Percentiles rank a stretch among this genome's conserved stretches.
Evolutionary conservation across 106 monocot genomes (phyloP).

Genomic region (Dioscorea zingiberensis): DNA sequence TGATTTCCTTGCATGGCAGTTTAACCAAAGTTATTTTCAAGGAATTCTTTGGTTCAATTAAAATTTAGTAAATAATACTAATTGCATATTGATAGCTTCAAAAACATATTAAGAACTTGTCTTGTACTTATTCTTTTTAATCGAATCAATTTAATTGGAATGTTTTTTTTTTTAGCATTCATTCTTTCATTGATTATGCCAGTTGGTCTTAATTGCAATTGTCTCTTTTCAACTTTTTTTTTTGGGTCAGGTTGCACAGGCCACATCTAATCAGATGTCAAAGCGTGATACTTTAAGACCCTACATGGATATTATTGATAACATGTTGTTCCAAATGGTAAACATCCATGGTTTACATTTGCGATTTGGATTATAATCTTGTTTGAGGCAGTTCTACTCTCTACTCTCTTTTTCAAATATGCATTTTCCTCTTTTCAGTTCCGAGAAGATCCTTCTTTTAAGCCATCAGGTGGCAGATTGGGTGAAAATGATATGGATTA

Average conservation of each 20-base stretch:
- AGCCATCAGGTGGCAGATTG: constrained; percentile 91
- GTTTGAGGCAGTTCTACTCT: not conserved
- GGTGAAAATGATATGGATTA: constrained; percentile 99
- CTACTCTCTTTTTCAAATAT: not conserved
- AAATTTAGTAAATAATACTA: too few species aligned
- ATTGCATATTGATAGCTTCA: too few species aligned
- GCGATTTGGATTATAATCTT: not conserved
- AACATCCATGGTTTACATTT: not conserved
- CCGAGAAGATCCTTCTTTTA: constrained; percentile 90
- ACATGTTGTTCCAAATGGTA: constrained; percentile 94
- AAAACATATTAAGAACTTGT: too few species aligned
- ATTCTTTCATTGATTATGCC: too few species aligned
- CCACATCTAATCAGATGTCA: constrained; percentile 97
- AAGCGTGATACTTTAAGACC: constrained; percentile 90
- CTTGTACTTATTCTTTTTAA: too few species aligned
- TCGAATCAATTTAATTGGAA: too few species aligned
- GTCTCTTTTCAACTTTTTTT: constrained; percentile 1
- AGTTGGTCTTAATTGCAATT: not conserved
- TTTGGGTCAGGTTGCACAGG: constrained; percentile 74
- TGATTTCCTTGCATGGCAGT: too few species aligned
- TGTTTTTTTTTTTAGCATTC: too few species aligned
- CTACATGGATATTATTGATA: constrained; percentile 90
- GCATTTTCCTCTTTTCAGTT: constrained; percentile 36
- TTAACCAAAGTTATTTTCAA: too few species aligned
- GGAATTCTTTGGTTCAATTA: too few species aligned